Evolutionary conservation across 257 asterid species (phyloP), one percentile per base, ranked within the genome.

Genomic region (Solanum paucissectum): DNA sequence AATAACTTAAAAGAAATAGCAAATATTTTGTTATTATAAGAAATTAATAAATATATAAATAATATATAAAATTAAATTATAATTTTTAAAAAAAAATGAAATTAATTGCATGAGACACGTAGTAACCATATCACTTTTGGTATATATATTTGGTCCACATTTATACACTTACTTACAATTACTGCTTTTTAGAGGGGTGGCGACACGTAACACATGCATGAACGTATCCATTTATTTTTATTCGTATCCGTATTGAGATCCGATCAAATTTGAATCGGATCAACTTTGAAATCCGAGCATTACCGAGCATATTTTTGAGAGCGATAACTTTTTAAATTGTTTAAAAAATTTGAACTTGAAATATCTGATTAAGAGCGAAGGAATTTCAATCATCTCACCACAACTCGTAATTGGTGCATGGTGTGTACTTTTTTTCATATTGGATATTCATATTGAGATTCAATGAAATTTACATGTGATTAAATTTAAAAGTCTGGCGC

Each of bases 121-220:
- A 33, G 25, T 72, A 33, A 33, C 44, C 11, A 16, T 16, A 6
- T 72, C 79, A 72, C 27, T 71, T 13, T 29, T 69, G 76, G 6
- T 69, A 69, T 32, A 69, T 32, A 71, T 7, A 33, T 33, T 72
- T 72, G 81, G 46, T 73, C 46, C 46, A 34, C 46, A 33, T 72
- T 33, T 1, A 71, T 71, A 71, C 40, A 33, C 44, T 7, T 74
- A 33, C 44, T 7, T 74, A 36, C 49, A 36, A 36, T 74, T 36
- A 74, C 68, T 9, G 69, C 69, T 81, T 86, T 86, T 86, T 44
- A 85, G 25, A 71, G 25, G 72, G 46, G 83, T 71, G 32, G 33
- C 18, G 83, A 71, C 88, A 75, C 88, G 88, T 71, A 86, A 58
- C 33, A 71, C 83, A 44, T 86, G 88, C 66, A 55, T 69, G 36